Percentiles rank a stretch among this genome's conserved stretches.
Evolutionary conservation across 345 rosid species (phyloP).

Genomic region (Syzygium aqueum): DNA sequence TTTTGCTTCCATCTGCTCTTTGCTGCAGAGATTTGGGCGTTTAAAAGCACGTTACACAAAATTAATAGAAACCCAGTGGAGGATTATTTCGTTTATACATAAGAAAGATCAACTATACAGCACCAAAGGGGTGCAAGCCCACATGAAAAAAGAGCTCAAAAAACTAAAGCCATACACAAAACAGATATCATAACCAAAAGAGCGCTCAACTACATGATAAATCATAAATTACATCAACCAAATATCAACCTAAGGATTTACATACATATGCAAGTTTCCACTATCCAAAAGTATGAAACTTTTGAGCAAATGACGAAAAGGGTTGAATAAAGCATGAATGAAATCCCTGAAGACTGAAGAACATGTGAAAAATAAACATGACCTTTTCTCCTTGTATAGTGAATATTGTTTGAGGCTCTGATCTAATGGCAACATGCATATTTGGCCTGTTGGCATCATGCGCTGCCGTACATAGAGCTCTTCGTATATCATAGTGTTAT

Average conservation of each 20-base stretch:
- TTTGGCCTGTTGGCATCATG: neutral
- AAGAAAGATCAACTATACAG: neutral
- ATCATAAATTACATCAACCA: neutral
- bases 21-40: constrained; percentile 34
- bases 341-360: neutral
- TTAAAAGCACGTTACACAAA: neutral
- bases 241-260: neutral
- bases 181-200: neutral
- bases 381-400: neutral
- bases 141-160: neutral
- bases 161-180: neutral
- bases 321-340: neutral
- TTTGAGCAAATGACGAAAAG: neutral
- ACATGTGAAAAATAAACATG: neutral
- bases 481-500: neutral
- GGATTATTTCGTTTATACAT: neutral
- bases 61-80: neutral
- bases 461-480: neutral
- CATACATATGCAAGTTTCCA: neutral
- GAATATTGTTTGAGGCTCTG: neutral
- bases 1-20: constrained; percentile 79
- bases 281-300: neutral
- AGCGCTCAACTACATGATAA: neutral
- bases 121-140: neutral
- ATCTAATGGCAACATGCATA: neutral